Conservation (phyloP, 768 basidiomycete genomes). For the Lyophyllum atratum region DNA sequence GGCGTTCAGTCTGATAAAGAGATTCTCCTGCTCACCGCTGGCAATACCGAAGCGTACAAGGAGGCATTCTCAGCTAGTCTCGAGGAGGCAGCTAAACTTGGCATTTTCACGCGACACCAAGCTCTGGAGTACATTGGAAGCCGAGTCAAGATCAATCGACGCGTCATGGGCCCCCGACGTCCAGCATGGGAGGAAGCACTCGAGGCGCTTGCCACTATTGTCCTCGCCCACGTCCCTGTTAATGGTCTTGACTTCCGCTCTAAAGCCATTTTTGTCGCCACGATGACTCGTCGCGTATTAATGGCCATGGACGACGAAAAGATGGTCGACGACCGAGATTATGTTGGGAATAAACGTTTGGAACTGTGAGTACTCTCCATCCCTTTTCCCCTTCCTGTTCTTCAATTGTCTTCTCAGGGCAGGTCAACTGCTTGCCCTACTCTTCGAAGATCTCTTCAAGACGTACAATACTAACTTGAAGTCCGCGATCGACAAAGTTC, state of each 20-base stretch:
- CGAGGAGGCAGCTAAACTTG: slow-evolving; percentile 92
- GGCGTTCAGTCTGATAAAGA: slow-evolving; percentile 98
- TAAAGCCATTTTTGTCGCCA: slow-evolving; percentile 96
- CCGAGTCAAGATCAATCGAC: slow-evolving; percentile 86
- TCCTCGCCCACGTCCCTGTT: slow-evolving; percentile 95
- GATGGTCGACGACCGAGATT: slow-evolving; percentile 98
- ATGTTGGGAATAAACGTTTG: slow-evolving; percentile 97
- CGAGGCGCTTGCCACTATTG: slow-evolving; percentile 96
- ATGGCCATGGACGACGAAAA: slow-evolving; percentile 97
- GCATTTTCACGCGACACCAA: slow-evolving; percentile 89
- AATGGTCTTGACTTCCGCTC: slow-evolving; percentile 84
- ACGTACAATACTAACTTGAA: slow-evolving; percentile 97
- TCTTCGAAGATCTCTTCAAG: slow-evolving; percentile 99
- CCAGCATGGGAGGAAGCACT: slow-evolving; percentile 94
- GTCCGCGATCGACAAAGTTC: slow-evolving; percentile 92
- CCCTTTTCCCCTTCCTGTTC: slow-evolving; percentile 5
- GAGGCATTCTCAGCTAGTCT: slow-evolving; percentile 86
- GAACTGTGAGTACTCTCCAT: slow-evolving; percentile 74
- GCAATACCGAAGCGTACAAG: slow-evolving; percentile 87
- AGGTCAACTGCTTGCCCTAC: slow-evolving; percentile 90
- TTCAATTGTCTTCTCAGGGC: slow-evolving; percentile 56
- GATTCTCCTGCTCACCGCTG: slow-evolving; percentile 91
- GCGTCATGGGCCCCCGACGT: slow-evolving; percentile 77
- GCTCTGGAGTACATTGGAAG: slow-evolving; percentile 94
- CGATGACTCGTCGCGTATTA: slow-evolving; percentile 94